Evolutionary conservation across 768 basidiomycete species (phyloP).

Genomic region (Agaricus sinodeliciosus): DNA sequence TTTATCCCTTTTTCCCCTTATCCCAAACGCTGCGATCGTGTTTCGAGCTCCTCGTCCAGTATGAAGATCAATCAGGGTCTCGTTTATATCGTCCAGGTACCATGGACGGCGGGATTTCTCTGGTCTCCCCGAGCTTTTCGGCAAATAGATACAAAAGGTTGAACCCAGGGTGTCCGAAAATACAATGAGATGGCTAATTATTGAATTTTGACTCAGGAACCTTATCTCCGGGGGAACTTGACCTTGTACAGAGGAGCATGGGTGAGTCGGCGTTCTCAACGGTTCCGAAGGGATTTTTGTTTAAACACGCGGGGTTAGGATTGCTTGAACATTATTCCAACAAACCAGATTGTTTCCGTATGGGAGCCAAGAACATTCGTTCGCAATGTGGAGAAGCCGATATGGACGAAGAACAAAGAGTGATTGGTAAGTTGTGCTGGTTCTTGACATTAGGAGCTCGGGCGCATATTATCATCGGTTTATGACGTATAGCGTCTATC

Average conservation of each 20-base stretch:
- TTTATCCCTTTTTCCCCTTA: background rate
- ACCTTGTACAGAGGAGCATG: conserved; percentile 1
- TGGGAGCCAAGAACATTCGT: conserved; percentile 37
- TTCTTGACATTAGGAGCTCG: no score
- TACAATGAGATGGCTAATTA: background rate
- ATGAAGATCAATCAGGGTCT: background rate
- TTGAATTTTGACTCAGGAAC: background rate
- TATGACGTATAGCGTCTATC: conserved; percentile 50
- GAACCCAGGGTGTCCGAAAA: background rate
- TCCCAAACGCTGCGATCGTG: background rate
- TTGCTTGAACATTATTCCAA: conserved; percentile 30
- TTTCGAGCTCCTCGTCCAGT: background rate
- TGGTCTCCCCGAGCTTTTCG: conserved; percentile 5
- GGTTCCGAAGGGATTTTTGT: background rate
- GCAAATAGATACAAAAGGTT: background rate
- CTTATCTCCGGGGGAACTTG: conserved; percentile 1
- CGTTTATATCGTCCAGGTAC: background rate
- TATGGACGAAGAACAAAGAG: conserved; percentile 49
- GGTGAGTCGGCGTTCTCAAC: background rate
- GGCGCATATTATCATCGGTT: background rate
- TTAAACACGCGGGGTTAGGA: conserved; percentile 19
- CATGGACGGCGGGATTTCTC: background rate
- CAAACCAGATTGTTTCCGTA: conserved; percentile 56
- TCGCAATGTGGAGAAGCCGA: conserved; percentile 50
- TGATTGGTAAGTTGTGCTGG: conserved; percentile 36